Conservation (phyloP, 2,329 filamentous ascomycete species). For the Calonectria hongkongensis region DNA sequence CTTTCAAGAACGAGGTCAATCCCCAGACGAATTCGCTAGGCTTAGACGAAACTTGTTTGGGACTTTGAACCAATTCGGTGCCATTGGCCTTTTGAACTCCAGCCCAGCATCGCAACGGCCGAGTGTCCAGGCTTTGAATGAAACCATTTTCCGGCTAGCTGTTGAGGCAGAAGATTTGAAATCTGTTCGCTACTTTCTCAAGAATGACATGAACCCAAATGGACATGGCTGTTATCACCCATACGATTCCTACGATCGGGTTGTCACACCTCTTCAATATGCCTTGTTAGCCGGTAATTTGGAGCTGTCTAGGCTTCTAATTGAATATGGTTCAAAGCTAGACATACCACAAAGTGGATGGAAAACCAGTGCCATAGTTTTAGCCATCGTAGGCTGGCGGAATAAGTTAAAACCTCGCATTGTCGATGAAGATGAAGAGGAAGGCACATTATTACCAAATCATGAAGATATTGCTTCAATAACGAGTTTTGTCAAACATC, state of each 20-base stretch:
- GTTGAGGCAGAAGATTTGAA: not conserved
- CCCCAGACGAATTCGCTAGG: no score
- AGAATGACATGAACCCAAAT: not conserved
- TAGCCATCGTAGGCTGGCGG: not conserved
- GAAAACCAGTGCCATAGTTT: not conserved
- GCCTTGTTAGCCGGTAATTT: not conserved
- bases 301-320: not conserved
- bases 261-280: not conserved
- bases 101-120: no score
- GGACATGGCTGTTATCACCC: no score
- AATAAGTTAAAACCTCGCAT: not conserved
- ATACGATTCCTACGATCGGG: no score
- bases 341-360: not conserved
- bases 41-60: no score
- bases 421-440: not conserved
- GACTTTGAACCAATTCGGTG: not conserved
- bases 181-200: not conserved
- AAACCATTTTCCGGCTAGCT: not conserved
- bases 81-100: no score
- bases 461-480: not conserved
- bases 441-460: not conserved
- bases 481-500: not conserved
- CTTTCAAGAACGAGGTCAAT: no score
- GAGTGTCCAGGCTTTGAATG: not conserved
- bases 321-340: not conserved